Evolutionary conservation across 2,329 filamentous ascomycete genomes (phyloP).

Genomic region (Triangularia setosa): DNA sequence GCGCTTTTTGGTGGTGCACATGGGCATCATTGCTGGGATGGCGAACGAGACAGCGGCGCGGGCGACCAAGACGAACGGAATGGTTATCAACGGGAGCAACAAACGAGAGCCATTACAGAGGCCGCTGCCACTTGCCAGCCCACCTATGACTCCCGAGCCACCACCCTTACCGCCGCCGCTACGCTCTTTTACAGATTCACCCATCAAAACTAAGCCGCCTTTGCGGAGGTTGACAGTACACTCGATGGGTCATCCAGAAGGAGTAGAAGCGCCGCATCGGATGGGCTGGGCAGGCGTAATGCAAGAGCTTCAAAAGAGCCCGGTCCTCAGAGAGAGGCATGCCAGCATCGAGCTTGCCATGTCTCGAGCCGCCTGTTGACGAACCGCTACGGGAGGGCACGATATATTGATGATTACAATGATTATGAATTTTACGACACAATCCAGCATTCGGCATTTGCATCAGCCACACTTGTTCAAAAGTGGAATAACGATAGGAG

Average conservation of each 20-base stretch:
- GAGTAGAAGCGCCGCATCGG: slow-evolving; percentile 44
- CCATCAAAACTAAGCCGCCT: slow-evolving; percentile 44
- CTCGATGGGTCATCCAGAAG: slow-evolving; percentile 50
- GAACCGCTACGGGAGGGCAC: background rate
- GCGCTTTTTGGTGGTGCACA: slow-evolving; percentile 61
- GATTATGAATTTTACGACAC: background rate
- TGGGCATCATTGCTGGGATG: slow-evolving; percentile 52
- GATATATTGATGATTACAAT: background rate
- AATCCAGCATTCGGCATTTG: background rate
- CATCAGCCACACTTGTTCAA: background rate
- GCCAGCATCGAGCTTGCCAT: slow-evolving; percentile 60
- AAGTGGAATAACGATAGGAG: background rate
- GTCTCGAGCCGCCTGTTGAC: slow-evolving; percentile 36
- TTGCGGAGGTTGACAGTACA: slow-evolving; percentile 52
- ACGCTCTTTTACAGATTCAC: slow-evolving; percentile 33
- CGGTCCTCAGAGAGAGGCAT: slow-evolving; percentile 57
- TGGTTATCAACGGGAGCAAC: slow-evolving; percentile 5
- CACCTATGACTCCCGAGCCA: slow-evolving; percentile 1
- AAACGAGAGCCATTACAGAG: slow-evolving; percentile 32
- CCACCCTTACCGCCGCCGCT: slow-evolving; percentile 18
- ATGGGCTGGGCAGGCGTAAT: slow-evolving; percentile 61
- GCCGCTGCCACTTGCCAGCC: background rate
- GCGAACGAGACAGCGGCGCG: slow-evolving; percentile 35
- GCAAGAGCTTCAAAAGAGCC: slow-evolving; percentile 58
- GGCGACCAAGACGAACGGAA: slow-evolving; percentile 27